Percentiles rank a stretch among this genome's conserved stretches.
Conservation (phyloP, 306 rosid genomes). For the Vachellia pachyceras region DNA sequence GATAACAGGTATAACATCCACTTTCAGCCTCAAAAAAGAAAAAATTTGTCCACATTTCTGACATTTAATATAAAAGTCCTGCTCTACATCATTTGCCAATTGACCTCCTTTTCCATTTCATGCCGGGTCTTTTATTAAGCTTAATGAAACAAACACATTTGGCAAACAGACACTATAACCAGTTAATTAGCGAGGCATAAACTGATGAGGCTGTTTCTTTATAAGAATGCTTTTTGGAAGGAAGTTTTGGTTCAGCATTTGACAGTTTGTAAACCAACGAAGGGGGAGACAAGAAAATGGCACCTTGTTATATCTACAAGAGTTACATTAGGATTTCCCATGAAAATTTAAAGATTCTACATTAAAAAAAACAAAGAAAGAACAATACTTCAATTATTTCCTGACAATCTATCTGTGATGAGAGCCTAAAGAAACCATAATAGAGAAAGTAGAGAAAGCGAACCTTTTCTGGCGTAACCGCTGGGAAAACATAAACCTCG, state of each 20-base stretch:
- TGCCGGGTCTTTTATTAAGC: background rate
- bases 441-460: background rate
- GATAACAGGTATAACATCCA: background rate
- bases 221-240: background rate
- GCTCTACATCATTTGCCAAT: background rate
- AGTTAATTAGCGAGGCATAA: background rate
- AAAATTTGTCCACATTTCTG: background rate
- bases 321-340: background rate
- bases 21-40: background rate
- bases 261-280: background rate
- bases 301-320: background rate
- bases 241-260: background rate
- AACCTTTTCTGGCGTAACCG: slow-evolving; percentile 75
- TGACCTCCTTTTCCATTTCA: background rate
- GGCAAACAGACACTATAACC: background rate
- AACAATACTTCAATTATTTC: background rate
- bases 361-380: background rate
- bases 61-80: background rate
- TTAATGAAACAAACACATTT: background rate
- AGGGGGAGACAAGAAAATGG: slow-evolving; percentile 5
- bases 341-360: background rate
- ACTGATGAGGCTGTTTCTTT: background rate
- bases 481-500: slow-evolving; percentile 76
- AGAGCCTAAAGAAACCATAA: background rate
- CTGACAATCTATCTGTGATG: background rate